Conservation (phyloP, 2,329 filamentous ascomycete genomes). For the Lasiodiplodia hormozganensis region DNA sequence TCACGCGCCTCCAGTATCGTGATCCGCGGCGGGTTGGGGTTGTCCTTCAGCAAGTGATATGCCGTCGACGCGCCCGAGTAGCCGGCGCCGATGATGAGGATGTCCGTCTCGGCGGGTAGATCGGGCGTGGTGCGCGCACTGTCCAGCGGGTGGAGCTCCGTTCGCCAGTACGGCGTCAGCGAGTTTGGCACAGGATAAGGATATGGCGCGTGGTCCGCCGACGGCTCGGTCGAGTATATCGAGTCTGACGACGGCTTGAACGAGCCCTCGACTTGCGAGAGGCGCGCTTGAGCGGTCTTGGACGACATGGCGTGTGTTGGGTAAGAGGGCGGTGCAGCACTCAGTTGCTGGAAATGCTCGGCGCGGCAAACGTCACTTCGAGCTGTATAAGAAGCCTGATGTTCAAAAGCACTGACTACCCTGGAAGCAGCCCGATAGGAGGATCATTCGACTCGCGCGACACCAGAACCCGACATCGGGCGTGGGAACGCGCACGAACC, state of each 20-base stretch:
- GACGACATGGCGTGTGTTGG: neutral
- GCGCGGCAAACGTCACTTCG: neutral
- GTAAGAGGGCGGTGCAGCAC: neutral
- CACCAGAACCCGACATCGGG: slow-evolving; percentile 7
- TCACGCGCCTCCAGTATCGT: slow-evolving; percentile 37
- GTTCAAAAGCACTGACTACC: neutral
- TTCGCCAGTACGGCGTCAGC: slow-evolving; percentile 47
- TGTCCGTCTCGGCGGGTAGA: slow-evolving; percentile 40
- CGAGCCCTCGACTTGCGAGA: slow-evolving; percentile 6
- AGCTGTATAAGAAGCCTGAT: neutral
- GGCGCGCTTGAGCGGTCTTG: neutral
- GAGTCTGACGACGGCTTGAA: neutral
- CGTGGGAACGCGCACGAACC: neutral
- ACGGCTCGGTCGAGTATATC: slow-evolving; percentile 21
- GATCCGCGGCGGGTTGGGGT: slow-evolving; percentile 31
- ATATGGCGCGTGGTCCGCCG: slow-evolving; percentile 25
- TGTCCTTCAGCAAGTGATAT: slow-evolving; percentile 38
- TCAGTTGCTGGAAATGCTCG: neutral
- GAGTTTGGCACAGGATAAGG: slow-evolving; percentile 40
- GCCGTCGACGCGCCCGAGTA: slow-evolving; percentile 43
- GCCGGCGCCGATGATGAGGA: slow-evolving; percentile 45
- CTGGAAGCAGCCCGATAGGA: no score
- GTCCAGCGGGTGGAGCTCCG: slow-evolving; percentile 38
- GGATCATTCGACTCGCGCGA: slow-evolving; percentile 2
- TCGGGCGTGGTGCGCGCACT: slow-evolving; percentile 39